These are phyloP conservation scores for Sporothrix schenckii DNA, from an alignment of 2,329 filamentous ascomycete species.

Conservation along the genomic window DNA sequence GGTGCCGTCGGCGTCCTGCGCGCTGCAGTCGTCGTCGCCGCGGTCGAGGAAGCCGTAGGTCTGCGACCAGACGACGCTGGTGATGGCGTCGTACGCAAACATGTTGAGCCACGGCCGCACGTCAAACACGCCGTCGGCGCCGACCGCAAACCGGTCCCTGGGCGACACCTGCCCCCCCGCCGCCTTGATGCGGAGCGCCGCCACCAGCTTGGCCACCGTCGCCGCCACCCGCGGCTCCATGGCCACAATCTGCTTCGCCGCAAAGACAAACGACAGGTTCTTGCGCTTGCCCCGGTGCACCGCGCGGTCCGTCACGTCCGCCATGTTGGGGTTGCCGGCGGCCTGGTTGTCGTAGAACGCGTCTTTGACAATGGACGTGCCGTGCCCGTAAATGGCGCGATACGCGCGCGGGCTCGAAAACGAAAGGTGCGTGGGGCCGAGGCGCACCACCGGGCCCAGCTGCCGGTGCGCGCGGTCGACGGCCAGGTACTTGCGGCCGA, in stretches of 20 bases:
- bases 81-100: conserved; percentile 9
- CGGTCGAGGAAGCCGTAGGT: not conserved
- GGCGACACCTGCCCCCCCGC: not conserved
- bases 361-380: not conserved
- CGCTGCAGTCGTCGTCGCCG: not conserved
- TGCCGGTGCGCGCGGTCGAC: not conserved
- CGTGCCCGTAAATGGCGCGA: not conserved
- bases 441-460: not conserved
- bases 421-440: not conserved
- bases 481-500: conserved; percentile 9
- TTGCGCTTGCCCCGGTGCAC: conserved; percentile 6
- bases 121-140: not conserved
- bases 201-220: not conserved
- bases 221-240: not conserved
- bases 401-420: not conserved
- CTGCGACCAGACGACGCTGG: conserved; percentile 7
- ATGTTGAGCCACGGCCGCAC: not conserved
- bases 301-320: conserved; percentile 1
- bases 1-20: not conserved
- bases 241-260: conserved; percentile 1
- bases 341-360: conserved; percentile 11
- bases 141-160: not conserved
- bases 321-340: conserved; percentile 8
- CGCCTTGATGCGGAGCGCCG: not conserved
- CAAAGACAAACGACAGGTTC: conserved; percentile 7